phyloP scores from a whole-genome alignment of 2,329 filamentous ascomycete species.

The Aspergillus spinulosporus region DNA sequence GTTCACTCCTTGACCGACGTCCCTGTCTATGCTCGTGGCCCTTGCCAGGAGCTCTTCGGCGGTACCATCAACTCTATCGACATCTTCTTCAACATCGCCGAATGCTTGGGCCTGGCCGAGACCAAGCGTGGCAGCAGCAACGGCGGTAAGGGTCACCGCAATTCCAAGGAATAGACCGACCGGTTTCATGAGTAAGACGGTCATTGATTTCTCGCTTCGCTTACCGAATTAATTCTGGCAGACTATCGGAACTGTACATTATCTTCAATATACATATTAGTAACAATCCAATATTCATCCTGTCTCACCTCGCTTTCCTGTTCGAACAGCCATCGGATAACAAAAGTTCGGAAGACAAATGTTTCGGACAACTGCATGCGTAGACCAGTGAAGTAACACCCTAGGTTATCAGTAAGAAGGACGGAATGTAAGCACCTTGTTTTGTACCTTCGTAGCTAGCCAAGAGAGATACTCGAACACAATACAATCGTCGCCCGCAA shows the following conservation, averaged over 20 bases:
- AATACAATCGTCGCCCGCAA: neutral
- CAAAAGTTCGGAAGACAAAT: neutral
- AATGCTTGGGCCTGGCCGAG: slow-evolving; percentile 40
- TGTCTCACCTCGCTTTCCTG: neutral
- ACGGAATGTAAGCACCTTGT: neutral
- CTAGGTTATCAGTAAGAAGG: neutral
- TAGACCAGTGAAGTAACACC: neutral
- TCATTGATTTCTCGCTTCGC: slow-evolving; percentile 2
- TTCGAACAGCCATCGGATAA: neutral
- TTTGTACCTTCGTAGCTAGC: neutral
- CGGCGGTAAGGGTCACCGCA: neutral
- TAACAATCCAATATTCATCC: neutral
- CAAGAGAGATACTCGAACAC: neutral
- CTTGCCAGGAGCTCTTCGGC: slow-evolving; percentile 74
- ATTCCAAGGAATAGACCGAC: neutral
- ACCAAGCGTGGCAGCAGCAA: slow-evolving; percentile 13
- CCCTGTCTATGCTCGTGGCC: slow-evolving; percentile 74
- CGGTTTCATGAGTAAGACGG: neutral
- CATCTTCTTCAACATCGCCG: slow-evolving; percentile 44
- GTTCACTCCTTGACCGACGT: slow-evolving; percentile 78
- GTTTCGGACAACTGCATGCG: neutral
- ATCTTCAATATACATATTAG: slow-evolving; percentile 12
- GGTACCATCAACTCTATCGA: slow-evolving; percentile 44
- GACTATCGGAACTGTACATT: slow-evolving; percentile 6
- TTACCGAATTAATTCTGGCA: neutral